Evolutionary conservation across 768 basidiomycete species (phyloP), one percentile per base, ranked within the genome.

Genomic region (Suillus spraguei): DNA sequence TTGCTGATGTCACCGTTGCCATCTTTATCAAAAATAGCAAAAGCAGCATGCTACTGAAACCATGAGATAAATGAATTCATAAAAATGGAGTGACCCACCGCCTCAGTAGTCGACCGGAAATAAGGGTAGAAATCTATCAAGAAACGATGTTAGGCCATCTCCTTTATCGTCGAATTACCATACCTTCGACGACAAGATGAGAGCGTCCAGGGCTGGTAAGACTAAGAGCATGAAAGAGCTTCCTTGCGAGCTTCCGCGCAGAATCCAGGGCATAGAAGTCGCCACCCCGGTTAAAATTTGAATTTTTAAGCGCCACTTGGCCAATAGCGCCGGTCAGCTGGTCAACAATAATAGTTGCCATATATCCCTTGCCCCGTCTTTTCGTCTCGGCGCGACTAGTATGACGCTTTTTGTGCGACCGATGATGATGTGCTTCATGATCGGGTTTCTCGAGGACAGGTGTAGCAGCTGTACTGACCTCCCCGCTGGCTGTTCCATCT

Each of bases 1-100:
- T 87, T 92, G 3, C 81, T 82, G 54, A 93, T 89, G 67, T 93
- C 91, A 11, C 91, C 92, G 69, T 94, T 94, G n/a, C 82, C 87
- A 71, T 92, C 91, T 71, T 87, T 89, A 71, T 93, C 91, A 64
- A 92, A 92, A 7, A 91, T 65, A 14, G 79, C 76, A 66, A 92
- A 93, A 11, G 88, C 89, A 33, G 83, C 84, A 62, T 88, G 84
- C 86, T 90, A 69, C 24, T 32, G 56, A 58, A 9, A 55, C 13
- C 28, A 60, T 60, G 38, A 16, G 28, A n/a, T 68, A n/a, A 62
- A 54, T 38, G 39, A 56, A 24, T 22, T 36, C 52, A 42, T 42
- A 39, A 7, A 53, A 13, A 58, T 60, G 38, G 50, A 52, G 42
- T 33, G 38, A 67, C 71, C 61, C 53, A 90, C 88, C 38, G 91